These are phyloP conservation scores for Rhodotorula kratochvilovae DNA, from an alignment of 768 basidiomycete genomes.

Conservation along the genomic window DNA sequence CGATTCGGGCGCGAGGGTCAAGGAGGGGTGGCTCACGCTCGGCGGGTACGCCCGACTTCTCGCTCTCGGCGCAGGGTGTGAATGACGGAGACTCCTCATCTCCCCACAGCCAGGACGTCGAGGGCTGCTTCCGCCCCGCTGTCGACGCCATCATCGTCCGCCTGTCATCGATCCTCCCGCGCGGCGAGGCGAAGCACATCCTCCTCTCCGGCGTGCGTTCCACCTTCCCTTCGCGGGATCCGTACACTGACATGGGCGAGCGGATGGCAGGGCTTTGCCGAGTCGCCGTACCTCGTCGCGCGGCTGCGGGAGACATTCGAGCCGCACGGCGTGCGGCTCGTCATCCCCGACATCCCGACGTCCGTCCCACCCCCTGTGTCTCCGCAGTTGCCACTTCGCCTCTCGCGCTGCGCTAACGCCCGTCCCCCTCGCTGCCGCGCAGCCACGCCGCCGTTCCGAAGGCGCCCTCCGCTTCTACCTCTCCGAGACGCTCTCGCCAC, in stretches of 20 bases:
- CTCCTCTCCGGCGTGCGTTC: conserved; percentile 23
- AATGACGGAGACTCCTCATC: no score
- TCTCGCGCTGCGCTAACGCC: no score
- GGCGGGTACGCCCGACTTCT: background rate
- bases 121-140: conserved; percentile 1
- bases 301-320: conserved; percentile 7
- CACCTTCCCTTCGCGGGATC: background rate
- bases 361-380: background rate
- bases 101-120: conserved; percentile 13
- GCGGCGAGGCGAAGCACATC: conserved; percentile 13
- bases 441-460: conserved; percentile 18
- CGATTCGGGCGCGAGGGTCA: conserved; percentile 9
- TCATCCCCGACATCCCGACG: conserved; percentile 23
- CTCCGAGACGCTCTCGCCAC: background rate
- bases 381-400: background rate
- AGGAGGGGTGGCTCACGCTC: conserved; percentile 13
- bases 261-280: conserved; percentile 19
- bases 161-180: conserved; percentile 10
- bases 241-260: no score
- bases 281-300: conserved; percentile 26
- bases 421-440: no score
- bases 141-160: conserved; percentile 19
- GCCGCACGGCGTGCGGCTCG: background rate
- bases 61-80: background rate
- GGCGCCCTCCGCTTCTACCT: conserved; percentile 25